Percentiles rank a stretch among this genome's conserved stretches.
These are phyloP conservation scores for Ceratocystis harringtonii DNA, from an alignment of 2,329 filamentous ascomycete genomes.

Conservation along the genomic window DNA sequence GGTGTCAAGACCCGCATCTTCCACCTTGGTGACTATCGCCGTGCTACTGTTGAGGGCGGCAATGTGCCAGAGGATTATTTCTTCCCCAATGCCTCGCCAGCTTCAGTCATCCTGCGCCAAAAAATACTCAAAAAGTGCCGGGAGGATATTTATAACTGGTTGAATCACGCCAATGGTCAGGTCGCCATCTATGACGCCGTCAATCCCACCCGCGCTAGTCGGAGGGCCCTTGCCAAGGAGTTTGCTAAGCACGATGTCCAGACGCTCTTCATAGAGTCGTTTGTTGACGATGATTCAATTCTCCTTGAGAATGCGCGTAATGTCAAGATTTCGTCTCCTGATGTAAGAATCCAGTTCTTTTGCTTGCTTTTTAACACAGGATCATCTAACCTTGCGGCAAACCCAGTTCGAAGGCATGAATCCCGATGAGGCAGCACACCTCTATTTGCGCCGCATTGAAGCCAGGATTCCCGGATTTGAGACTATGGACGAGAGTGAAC, in stretches of 20 bases:
- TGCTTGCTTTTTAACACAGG: not conserved
- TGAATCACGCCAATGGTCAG: slow-evolving; percentile 94
- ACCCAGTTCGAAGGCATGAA: slow-evolving; percentile 77
- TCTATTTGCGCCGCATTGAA: slow-evolving; percentile 81
- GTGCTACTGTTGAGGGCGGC: slow-evolving; percentile 70
- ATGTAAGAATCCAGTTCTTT: slow-evolving; percentile 39
- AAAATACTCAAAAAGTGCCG: slow-evolving; percentile 96
- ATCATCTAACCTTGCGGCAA: slow-evolving; percentile 9
- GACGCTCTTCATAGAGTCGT: slow-evolving; percentile 94
- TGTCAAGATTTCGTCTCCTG: slow-evolving; percentile 94
- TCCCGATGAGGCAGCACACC: slow-evolving; percentile 76
- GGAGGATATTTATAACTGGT: slow-evolving; percentile 90
- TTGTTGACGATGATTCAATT: slow-evolving; percentile 82
- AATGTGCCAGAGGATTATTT: slow-evolving; percentile 95
- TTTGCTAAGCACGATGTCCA: slow-evolving; percentile 97
- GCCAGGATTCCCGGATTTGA: slow-evolving; percentile 91
- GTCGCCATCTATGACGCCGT: slow-evolving; percentile 98
- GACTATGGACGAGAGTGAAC: slow-evolving; percentile 83
- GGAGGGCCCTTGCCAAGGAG: slow-evolving; percentile 77
- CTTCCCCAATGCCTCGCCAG: slow-evolving; percentile 82
- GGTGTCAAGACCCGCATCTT: slow-evolving; percentile 98
- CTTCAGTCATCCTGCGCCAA: slow-evolving; percentile 83
- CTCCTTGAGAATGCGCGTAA: slow-evolving; percentile 92
- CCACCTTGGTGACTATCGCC: slow-evolving; percentile 88
- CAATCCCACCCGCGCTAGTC: slow-evolving; percentile 71